Evolutionary conservation across 2,329 filamentous ascomycete genomes (phyloP), one percentile per base, ranked within the genome.

Genomic region (Curvularia lunata): DNA sequence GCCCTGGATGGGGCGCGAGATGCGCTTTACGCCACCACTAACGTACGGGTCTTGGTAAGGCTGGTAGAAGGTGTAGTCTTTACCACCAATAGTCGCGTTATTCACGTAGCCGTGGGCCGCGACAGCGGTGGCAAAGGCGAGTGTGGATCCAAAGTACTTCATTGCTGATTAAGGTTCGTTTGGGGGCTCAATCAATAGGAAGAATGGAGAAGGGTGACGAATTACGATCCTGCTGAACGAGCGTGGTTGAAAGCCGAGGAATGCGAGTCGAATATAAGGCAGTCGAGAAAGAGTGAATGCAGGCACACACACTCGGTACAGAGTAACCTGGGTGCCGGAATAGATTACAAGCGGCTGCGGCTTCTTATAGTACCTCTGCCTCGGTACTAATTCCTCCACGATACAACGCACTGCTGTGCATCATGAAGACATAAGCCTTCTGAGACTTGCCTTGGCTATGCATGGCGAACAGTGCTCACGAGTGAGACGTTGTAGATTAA

Each of bases 1-100:
- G 37, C 84, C 84, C 56, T 83, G 79, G 54, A 87, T 81, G 7
- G 78, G 76, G 18, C 85, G 82, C n/a, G 85, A 85, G 69, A 87
- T 82, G n/a, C 84, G 79, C 42, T 82, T 61, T 51, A 23, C 72
- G 66, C 27, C 50, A 59, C 38, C 49, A 58, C 40, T 71, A 48
- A 60, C 72, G 66, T 75, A 76, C 0, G 71, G 74, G 56, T 76
- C 74, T 18, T 62, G 53, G 61, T 74, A 74, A 1, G 74, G 74
- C 58, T 76, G 73, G 59, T 75, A 76, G 64, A 75, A 72, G 19
- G 61, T 68, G 56, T 73, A 75, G 28, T 65, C 64, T 48, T 70
- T 64, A 48, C 67, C 68, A 45, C 64, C 68, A 13, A 76, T 75
- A 10, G 70, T 75, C 19, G 71, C 74, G 41, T 70, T 75, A 57